Base-by-base conservation (phyloP, 192 early-diverging fungal genomes). In the Backusella morwellensis region DNA sequence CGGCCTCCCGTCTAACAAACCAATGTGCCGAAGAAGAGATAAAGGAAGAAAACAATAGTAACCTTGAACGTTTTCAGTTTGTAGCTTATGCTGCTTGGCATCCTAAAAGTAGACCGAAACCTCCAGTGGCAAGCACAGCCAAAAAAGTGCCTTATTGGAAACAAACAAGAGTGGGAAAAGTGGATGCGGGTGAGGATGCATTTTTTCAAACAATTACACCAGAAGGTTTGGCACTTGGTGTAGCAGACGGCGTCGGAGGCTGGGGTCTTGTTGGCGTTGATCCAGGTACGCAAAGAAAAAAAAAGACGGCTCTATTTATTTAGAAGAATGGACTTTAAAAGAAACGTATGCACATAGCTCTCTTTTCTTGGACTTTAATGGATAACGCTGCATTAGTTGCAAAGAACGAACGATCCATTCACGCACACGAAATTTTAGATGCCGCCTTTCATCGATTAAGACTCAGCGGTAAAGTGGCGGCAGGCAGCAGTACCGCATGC, bases 151-250 rank as follows among this genome's bases (percentile, higher is more conserved):
- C 81, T 34, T 82, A 82, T 29, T 82, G 81, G 81, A 82, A 88
- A 70, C 84, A 81, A 34, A 78, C 71, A 47, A 78, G 83, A 70
- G 78, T 79, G 3, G 88, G 88, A 6, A 89, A 89, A 35, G 88
- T 89, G 4, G 86, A 89, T 79, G 88, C 88, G 21, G 88, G 88
- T 21, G 88, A 89, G 42, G 88, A 89, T 75, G 88, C 88, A n/a
- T 89, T 89, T 66, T 89, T 88, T 38, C 86, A 89, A 73, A 86
- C 85, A 6, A 79, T 76, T 9, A 89, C 88, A 6, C 82, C 82
- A 12, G 80, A 81, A n/a, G 82, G 88, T 44, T 73, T 89, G 9
- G 86, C 86, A 11, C 56, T 89, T 26, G 88, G 88, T 50, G 88
- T 89, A 35, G 88, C 88, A 2, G 88, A 89, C 68, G 88, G 88